Evolutionary conservation across 306 rosid species (phyloP), one percentile per base, ranked within the genome.

Genomic region (Cyclanthera cordifolia): DNA sequence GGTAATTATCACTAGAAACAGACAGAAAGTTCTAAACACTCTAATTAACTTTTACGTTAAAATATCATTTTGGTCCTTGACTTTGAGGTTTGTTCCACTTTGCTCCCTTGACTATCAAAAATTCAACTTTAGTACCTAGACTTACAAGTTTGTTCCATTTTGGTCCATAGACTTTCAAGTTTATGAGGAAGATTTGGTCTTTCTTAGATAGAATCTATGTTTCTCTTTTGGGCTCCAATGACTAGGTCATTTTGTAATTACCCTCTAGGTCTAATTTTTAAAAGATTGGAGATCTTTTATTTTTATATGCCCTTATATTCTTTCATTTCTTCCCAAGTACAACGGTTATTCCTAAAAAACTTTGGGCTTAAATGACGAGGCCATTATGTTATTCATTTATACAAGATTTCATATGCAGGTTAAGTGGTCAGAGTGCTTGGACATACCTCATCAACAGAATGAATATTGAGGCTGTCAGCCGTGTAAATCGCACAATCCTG

Each of bases 361-460:
- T 37, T 7, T 8, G 43, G 3, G 14, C 37, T 32, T 34, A 34
- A 8, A 34, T 34, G 8, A 34, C 41, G 0, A 4, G 8, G 41
- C 8, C 41, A 34, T 34, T 34, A 43, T 43, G 48, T 43, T 43
- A 63, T 20, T 37, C 30, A 60, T 60, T 61, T 64, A 28, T 23
- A 21, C 20, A 64, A 64, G 37, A 14, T 43, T 28, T 17, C 32
- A 51, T 20, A 41, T 5, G 60, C 46, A 69, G 24, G 16, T 53
- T 71, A 30, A 45, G 20, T 27, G 60, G 71, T 64, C 54, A 77
- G 72, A 46, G 55, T 63, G 75, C 53, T 27, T 49, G 72, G 55
- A 20, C n/a, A 55, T 79, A 93, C 99, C 99, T 87, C 96, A 76
- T 90, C 95, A 48, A 93, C 96, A 28, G 95, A 85, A 81, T 90